Evolutionary conservation across 208 protist species (phyloP), one percentile per base, ranked within the genome.

Genomic region (Trypanosoma grayi): DNA sequence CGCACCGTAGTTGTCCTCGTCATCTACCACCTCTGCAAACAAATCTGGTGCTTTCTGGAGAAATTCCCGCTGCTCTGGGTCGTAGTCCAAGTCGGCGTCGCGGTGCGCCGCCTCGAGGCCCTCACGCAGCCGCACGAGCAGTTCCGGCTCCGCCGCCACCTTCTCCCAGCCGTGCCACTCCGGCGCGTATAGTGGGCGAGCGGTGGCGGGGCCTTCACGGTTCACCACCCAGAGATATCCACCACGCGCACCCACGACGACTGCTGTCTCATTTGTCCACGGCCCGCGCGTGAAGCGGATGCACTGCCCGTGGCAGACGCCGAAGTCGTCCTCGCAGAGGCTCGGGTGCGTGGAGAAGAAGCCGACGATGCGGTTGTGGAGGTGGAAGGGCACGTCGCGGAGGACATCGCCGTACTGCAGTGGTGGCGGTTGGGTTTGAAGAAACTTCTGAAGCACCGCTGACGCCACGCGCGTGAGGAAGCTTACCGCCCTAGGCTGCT

Each of bases 11-110:
- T 58, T 50, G 1, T n/a, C 50, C 1, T 58, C 41, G 55, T 74
- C 68, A 40, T 75, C 62, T 45, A 75, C 62, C 8, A 75, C 61
- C 24, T 67, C 60, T 39, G 73, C 68, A 60, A 87, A 94, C 24
- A 94, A 56, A 66, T 94, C 88, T 2, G 88, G 88, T 37, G 88
- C 82, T 47, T 81, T 61, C 44, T 94, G 88, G 24, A 94, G 48
- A 66, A 94, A 94, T 13, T 68, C 71, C 18, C 54, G 77, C 58
- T 92, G 83, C 50, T 83, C 78, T 3, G 60, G 44, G 10, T 75
- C 75, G 63, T 87, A 92, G 22, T 81, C 59, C 9, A 82, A 75
- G 18, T 61, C 36, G 0, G 57, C 82, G 48, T 81, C 77, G 14
- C 51, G 11, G 24, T 41, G 39, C 28, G 66, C 66, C 25, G 37